Base-by-base conservation (phyloP, 2,329 filamentous ascomycete species). In the Aspergillus floridensis region DNA sequence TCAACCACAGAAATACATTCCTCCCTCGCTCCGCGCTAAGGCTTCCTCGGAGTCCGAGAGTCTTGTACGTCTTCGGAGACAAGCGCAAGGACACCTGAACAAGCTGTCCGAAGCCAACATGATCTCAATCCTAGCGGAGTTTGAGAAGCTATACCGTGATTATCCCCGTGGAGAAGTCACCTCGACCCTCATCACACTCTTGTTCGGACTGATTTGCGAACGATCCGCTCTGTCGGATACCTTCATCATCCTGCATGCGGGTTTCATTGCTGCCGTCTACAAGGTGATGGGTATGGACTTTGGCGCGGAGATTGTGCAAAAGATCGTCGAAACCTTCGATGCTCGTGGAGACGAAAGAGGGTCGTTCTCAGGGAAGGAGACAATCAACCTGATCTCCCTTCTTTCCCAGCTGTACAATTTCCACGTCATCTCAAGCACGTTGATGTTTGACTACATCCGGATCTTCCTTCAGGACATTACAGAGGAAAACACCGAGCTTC, bases 331-430 rank as follows among this genome's bases (percentile, higher is more conserved):
- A 50, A 85, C 87, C 8, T 92, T 98, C 70, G 87, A 89, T 62
- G 80, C 82, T 19, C 81, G 87, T 60, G 90, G 91, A 65, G 79
- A 78, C 63, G 63, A 74, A 56, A 58, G 73, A 72, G 76, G 76
- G 6, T 66, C 70, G 5, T 73, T 72, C 16, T 65, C 72, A 58
- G 76, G 76, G 46, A 92, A 92, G 71, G 83, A 88, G 57, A 81
- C 84, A 1, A 83, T 88, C 8, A 96, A 99, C 72, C 76, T 97
- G 48, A 84, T 96, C 31, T 90, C 90, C 1, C 84, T 98, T 31
- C 79, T 98, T 14, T 87, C 93, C 0, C 88, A 96, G 70, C 81
- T 98, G 44, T 99, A 98, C 77, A 93, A 91, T 53, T 96, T 99
- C 71, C 91, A 96, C 68, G 86, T 97, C 22, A 83, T 97, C 49